phyloP scores from a whole-genome alignment of 441 rosid species.

The Raphanus hybrid region DNA sequence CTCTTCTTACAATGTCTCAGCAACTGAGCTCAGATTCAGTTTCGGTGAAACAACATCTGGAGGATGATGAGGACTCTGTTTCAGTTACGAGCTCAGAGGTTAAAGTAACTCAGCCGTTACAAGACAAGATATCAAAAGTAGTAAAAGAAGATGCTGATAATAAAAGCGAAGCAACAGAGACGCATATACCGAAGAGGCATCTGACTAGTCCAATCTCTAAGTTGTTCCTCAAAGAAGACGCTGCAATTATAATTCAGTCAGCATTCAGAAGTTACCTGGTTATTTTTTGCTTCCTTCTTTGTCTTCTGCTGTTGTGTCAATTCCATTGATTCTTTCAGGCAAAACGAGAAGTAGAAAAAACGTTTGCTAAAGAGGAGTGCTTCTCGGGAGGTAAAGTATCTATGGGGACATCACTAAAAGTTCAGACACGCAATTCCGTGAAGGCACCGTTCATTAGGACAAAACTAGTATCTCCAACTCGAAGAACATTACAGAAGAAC shows the following conservation, averaged over 20 bases:
- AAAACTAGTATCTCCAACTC: constrained; percentile 42
- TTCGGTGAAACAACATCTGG: constrained; percentile 72
- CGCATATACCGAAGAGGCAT: constrained; percentile 35
- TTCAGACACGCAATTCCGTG: constrained; percentile 64
- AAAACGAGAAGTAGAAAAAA: constrained; percentile 33
- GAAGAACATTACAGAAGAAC: constrained; percentile 45
- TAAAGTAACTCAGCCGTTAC: constrained; percentile 42
- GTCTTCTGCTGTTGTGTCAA: constrained; percentile 11
- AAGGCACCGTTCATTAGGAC: constrained; percentile 48
- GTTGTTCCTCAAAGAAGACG: constrained; percentile 66
- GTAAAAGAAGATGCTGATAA: not conserved
- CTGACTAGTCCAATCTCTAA: constrained; percentile 53
- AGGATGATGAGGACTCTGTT: constrained; percentile 49
- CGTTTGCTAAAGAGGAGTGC: constrained; percentile 36
- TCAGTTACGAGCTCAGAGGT: constrained; percentile 78
- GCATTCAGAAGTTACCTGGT: constrained; percentile 76
- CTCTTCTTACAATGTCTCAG: constrained; percentile 52
- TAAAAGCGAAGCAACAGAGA: constrained; percentile 15
- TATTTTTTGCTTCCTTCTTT: constrained; percentile 9
- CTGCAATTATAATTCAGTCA: constrained; percentile 70
- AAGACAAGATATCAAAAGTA: not conserved
- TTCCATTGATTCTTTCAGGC: constrained; percentile 47
- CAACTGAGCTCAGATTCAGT: constrained; percentile 48
- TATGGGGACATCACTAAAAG: constrained; percentile 70
- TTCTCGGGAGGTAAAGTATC: constrained; percentile 41